Evolutionary conservation across 2,329 filamentous ascomycete genomes (phyloP), one percentile per base, ranked within the genome.

Genomic region (Dactylella cylindrospora): DNA sequence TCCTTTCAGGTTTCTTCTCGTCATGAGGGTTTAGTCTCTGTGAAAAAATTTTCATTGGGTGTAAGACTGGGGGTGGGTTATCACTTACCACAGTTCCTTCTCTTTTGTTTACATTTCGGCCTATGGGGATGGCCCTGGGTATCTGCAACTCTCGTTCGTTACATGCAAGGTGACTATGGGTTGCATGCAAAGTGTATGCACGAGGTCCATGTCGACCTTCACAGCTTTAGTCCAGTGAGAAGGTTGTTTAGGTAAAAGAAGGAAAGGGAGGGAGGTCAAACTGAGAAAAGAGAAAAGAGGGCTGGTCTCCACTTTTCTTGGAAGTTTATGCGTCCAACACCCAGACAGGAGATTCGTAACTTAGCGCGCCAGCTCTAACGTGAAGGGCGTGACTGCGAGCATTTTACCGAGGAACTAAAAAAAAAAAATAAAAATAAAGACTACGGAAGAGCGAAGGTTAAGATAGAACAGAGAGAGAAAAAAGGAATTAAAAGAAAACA

Each of bases 61-160:
- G n/a, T n/a, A n/a, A 43, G 36, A 45, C 57, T 44, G 40, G 57
- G 57, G 57, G 45, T 47, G 36, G 47, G 41, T n/a, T n/a, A n/a
- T n/a, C 28, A 12, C 28, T 32, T 28, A 46, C 38, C 36, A 50
- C 38, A 13, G 20, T 12, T 49, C 45, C 43, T 62, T n/a, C n/a
- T n/a, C n/a, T n/a, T n/a, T 62, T 62, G 57, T 62, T 62, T 62
- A 62, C 57, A 49, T 62, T 62, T 62, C 57, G 36, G 36, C 13
- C 36, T 7, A 23, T 20, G 54, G 54, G 46, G 46, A 60, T 60
- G 54, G 53, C 43, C 49, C 57, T 62, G 57, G 47, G 36, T 28
- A 62, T 29, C 57, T 62, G 57, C 57, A 62, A 47, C 57, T 62
- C 57, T 62, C 49, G 57, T 62, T 62, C 57, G 57, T 53, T 62